Evolutionary conservation across 257 asterid genomes (phyloP).

Genomic region (Asclepias syriaca): DNA sequence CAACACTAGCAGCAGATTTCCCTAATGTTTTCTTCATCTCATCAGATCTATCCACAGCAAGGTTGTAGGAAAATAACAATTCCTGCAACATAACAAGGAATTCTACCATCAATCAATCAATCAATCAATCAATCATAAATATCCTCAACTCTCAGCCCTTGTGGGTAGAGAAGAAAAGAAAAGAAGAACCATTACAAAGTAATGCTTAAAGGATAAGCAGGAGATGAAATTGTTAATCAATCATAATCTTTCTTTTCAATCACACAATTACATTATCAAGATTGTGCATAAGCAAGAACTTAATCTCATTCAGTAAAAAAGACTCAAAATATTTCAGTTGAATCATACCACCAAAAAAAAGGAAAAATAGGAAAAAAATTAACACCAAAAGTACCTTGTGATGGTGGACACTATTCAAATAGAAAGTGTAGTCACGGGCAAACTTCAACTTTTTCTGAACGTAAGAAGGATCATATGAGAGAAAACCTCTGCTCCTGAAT

Average conservation of each 20-base stretch:
- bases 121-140: not conserved
- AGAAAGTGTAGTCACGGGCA: conserved; percentile 58
- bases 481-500: conserved; percentile 33
- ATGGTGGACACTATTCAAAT: conserved; percentile 80
- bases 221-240: not conserved
- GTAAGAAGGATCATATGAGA: conserved; percentile 27
- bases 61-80: conserved; percentile 75
- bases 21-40: conserved; percentile 69
- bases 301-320: not conserved
- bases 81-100: conserved; percentile 36
- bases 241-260: not conserved
- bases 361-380: not conserved
- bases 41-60: conserved; percentile 76
- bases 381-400: conserved; percentile 51
- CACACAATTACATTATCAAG: not conserved
- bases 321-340: not conserved
- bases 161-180: not conserved
- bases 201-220: not conserved
- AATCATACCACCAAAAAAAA: not conserved
- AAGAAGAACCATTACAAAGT: not conserved
- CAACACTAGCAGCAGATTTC: conserved; percentile 94
- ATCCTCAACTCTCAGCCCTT: not conserved
- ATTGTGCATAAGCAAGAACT: not conserved
- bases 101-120: not conserved
- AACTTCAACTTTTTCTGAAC: conserved; percentile 41